Percentiles rank a stretch among this genome's conserved stretches.
phyloP scores from a whole-genome alignment of 768 basidiomycete species.

The Cystofilobasidium macerans region DNA sequence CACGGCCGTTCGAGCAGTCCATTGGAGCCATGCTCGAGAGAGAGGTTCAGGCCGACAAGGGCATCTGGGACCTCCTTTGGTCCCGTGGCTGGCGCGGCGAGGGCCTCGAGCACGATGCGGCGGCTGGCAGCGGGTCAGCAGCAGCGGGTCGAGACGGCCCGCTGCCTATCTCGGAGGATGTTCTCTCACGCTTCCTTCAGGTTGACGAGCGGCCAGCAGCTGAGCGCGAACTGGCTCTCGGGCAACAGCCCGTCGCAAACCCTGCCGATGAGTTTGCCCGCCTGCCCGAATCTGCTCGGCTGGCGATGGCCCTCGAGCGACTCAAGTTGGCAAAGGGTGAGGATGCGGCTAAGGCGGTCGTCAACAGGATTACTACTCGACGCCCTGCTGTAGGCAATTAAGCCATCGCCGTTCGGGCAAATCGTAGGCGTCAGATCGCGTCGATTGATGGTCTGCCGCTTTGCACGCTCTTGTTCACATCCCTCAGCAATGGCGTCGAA shows the following conservation, averaged over 20 bases:
- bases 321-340: background rate
- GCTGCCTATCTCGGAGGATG: background rate
- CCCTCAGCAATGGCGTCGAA: too few relatives aligned
- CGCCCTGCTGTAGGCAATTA: too few relatives aligned
- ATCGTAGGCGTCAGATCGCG: too few relatives aligned
- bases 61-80: conserved; percentile 3
- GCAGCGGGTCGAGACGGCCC: background rate
- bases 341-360: too few relatives aligned
- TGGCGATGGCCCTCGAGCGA: background rate
- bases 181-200: background rate
- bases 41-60: background rate
- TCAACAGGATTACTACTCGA: too few relatives aligned
- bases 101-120: background rate
- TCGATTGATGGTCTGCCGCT: too few relatives aligned
- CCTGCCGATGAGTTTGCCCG: too few relatives aligned
- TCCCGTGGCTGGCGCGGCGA: conserved; percentile 11
- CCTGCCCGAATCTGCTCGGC: background rate
- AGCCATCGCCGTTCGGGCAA: too few relatives aligned
- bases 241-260: too few relatives aligned
- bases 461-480: too few relatives aligned
- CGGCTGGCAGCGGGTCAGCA: background rate
- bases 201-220: background rate
- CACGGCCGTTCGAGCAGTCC: background rate
- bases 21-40: background rate
- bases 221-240: background rate